A percentile compares a stretch with the other conserved stretches of the same genome.
Conservation (phyloP, 345 rosid species). For the Bruguiera gymnorhiza region DNA sequence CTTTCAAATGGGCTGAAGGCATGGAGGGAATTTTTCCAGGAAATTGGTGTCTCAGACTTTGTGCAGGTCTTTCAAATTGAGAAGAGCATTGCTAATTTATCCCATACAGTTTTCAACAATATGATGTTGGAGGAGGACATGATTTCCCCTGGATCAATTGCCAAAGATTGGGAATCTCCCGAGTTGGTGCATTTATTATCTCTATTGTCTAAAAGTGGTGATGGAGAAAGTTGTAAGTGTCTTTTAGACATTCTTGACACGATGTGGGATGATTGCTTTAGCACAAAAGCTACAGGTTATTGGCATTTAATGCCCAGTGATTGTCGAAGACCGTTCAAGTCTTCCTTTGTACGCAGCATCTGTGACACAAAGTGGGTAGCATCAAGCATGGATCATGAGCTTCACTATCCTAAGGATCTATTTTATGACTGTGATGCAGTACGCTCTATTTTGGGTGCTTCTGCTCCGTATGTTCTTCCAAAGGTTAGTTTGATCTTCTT, state of each 20-base stretch:
- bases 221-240: constrained; percentile 49
- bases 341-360: constrained; percentile 66
- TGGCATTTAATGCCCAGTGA: constrained; percentile 28
- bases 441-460: constrained; percentile 62
- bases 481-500: constrained; percentile 54
- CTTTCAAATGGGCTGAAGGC: constrained; percentile 42
- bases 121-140: constrained; percentile 30
- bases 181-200: constrained; percentile 62
- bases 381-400: constrained; percentile 63
- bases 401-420: constrained; percentile 68
- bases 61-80: constrained; percentile 72
- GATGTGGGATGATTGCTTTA: constrained; percentile 69
- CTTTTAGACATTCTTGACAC: constrained; percentile 69
- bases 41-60: constrained; percentile 81
- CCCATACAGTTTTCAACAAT: constrained; percentile 22
- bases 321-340: constrained; percentile 43
- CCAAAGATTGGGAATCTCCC: constrained; percentile 81
- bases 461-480: constrained; percentile 82
- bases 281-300: constrained; percentile 49
- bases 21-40: constrained; percentile 80
- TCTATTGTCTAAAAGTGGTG: constrained; percentile 37
- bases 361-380: constrained; percentile 63
- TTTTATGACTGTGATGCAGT: constrained; percentile 81
- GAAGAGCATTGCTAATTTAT: constrained; percentile 51
- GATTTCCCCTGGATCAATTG: constrained; percentile 37